Conservation (phyloP, 169 alveolate genomes). For the Eimeria necatrix region DNA sequence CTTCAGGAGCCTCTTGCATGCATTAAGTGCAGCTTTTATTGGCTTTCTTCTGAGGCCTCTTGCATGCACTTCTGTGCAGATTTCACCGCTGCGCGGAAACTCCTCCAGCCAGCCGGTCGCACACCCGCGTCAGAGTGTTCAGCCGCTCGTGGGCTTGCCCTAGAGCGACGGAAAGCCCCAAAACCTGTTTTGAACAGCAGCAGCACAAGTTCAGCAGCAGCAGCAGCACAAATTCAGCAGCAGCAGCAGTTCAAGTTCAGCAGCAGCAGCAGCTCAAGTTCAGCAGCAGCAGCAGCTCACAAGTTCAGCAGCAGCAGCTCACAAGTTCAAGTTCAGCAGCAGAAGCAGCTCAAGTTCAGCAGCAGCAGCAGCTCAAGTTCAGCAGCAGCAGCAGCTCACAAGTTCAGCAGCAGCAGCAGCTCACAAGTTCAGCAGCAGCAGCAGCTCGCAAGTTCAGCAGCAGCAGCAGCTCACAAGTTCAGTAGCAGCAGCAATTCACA, state of each 20-base stretch:
- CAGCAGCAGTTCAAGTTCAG: not conserved
- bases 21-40: too few relatives aligned
- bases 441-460: too few relatives aligned
- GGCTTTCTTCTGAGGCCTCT: too few relatives aligned
- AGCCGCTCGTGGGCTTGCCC: conserved; percentile 56
- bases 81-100: not conserved
- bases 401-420: too few relatives aligned
- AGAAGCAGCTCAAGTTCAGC: not conserved
- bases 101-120: not conserved
- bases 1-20: too few relatives aligned
- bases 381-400: too few relatives aligned
- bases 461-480: too few relatives aligned
- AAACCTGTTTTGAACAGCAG: not conserved
- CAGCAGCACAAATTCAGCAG: not conserved
- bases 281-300: not conserved
- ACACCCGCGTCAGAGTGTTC: not conserved
- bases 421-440: too few relatives aligned
- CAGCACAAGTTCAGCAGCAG: not conserved
- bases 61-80: too few relatives aligned
- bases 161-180: conserved; percentile 51
- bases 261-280: not conserved
- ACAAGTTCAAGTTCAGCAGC: not conserved
- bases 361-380: too few relatives aligned
- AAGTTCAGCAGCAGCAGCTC: not conserved
- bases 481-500: too few relatives aligned